Evolutionary conservation across 148 eudicot genomes (phyloP), one percentile per base, ranked within the genome.

Genomic region (Rheum nobile): DNA sequence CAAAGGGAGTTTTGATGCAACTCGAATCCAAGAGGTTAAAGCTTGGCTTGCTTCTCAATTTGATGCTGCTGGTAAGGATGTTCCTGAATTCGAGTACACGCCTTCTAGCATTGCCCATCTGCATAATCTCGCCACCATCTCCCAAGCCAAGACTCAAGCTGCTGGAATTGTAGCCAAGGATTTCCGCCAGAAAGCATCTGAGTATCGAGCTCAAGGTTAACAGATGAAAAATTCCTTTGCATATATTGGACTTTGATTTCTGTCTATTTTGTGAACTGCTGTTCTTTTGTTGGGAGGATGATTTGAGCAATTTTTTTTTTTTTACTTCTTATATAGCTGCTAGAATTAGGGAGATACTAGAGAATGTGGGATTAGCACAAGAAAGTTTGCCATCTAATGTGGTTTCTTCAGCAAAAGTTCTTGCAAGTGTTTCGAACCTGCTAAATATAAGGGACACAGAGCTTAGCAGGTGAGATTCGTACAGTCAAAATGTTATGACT

Each of bases 61-160:
- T 50, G 96, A 90, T 73, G 87, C 86, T 7, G 96, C 72, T 32
- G 98, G 98, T 0, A 91, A 86, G 81, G 98, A 91, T 74, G 89
- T 95, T 7, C 98, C 97, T 12, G 90, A 90, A 71, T 95, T 95
- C 55, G 97, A 91, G 78, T 95, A 90, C 84, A 95, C 96, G 1
- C 88, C 98, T 43, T 75, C 89, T 7, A 91, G 93, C 85, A 83
- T 95, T 82, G 82, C 93, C 28, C 86, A 95, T 84, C 79, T 95
- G 79, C 96, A 90, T 78, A 88, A 83, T 70, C 88, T 95, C 74
- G 98, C 93, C 28, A 78, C 96, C 4, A 73, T 87, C 52, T 95
- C 98, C 31, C 96, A 87, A 82, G 89, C 98, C 74, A 91, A 89
- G 79, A 94, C 96, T 11, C 93, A 94, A 75, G 96, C 98, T 80